Base-by-base conservation (phyloP, 1,284 basidiomycete species). In the Ustilago loliicola region DNA sequence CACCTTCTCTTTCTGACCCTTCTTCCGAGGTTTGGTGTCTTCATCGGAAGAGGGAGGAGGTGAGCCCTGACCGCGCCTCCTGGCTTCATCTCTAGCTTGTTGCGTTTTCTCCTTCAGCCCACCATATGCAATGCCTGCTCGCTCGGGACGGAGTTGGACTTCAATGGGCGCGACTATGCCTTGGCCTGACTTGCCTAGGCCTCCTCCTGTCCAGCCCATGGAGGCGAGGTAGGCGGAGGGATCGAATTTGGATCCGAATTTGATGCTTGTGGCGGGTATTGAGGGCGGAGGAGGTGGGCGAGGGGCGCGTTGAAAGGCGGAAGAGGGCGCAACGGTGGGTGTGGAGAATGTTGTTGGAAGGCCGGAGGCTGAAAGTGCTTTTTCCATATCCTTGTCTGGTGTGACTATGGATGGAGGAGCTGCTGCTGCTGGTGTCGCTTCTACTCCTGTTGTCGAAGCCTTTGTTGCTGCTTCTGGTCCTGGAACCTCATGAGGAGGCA, bases 1-100 rank as follows among this genome's bases (percentile, higher is more conserved):
- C 89, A 90, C 53, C 91, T 91, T 79, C 91, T 89, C 61, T 32
- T 25, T 32, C n/a, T n/a, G n/a, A 36, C 25, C 55, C 48, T 34
- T 40, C 40, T 25, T 50, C 61, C 29, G 5, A 62, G 38, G 23
- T n/a, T 23, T 21, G 3, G 29, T 23, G 6, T 73, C 69, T 11
- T 83, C 82, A 29, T 79, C 75, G 42, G 79, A 79, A 38, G 61
- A 61, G 15, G 79, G 73, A 1, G 66, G 58, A 0, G 60, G 56
- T 4, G 48, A 23, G 17, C 27, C 48, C 27, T 80, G 75, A 3
- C 81, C 83, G 17, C 80, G 64, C 6, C 76, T 48, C 5, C 76
- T 63, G 0, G 79, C 82, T 55, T 84, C 81, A 13, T 82, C 75
- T 21, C 72, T 64, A 23, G 79, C 75, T 55, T 84, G 84, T 61